Conservation (phyloP, 805 yeast genomes). For the Candida broadrunensis region DNA sequence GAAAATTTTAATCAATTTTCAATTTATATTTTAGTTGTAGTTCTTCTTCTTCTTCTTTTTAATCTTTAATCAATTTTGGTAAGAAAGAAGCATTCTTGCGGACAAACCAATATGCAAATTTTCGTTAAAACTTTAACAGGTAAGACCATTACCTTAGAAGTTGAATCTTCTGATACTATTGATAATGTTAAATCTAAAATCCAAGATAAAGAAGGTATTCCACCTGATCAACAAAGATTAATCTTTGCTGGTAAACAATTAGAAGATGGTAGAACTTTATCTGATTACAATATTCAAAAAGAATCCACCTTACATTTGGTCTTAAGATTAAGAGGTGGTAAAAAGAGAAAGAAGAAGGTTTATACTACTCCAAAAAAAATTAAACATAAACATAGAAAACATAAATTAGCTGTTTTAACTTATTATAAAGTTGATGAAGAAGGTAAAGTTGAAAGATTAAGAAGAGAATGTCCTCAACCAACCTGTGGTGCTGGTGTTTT, state of each 20-base stretch:
- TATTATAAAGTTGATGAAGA: constrained; percentile 99
- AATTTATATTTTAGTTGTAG: too few species aligned
- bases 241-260: constrained; percentile 99
- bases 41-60: too few species aligned
- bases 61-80: constrained; percentile 30
- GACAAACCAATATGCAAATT: constrained; percentile 68
- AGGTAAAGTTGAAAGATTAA: constrained; percentile 97
- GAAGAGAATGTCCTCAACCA: constrained; percentile 93
- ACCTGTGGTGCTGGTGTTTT: constrained; percentile 98
- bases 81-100: constrained; percentile 45
- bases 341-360: constrained; percentile 99
- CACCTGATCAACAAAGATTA: constrained; percentile 99
- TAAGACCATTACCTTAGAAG: constrained; percentile 98
- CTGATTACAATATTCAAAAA: constrained; percentile 99
- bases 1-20: too few species aligned
- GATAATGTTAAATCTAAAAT: constrained; percentile 98
- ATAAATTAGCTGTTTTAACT: constrained; percentile 97
- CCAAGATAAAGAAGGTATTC: constrained; percentile 99
- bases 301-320: constrained; percentile 97
- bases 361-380: constrained; percentile 99
- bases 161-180: constrained; percentile 97
- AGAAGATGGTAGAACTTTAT: constrained; percentile 98
- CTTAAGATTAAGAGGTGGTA: constrained; percentile 97
- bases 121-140: constrained; percentile 99
- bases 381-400: constrained; percentile 99